Conservation (phyloP, 805 yeast species). For the Naumovozyma castellii region DNA sequence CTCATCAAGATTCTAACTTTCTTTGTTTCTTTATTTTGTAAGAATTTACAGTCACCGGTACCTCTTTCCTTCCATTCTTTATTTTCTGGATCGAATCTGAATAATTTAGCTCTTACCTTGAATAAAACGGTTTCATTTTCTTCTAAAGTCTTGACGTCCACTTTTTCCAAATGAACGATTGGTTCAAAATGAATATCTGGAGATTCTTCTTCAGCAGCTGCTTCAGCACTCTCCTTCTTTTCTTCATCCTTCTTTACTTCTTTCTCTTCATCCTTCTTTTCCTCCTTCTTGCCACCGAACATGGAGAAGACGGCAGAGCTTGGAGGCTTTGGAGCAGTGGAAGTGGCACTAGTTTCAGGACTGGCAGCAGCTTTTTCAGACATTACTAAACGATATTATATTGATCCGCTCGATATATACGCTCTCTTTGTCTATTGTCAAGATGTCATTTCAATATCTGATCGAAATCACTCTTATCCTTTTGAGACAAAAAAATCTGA, state of each 20-base stretch:
- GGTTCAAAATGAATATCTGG: constrained; percentile 88
- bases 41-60: constrained; percentile 93
- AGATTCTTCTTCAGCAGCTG: constrained; percentile 33
- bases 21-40: constrained; percentile 72
- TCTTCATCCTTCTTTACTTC: constrained; percentile 20
- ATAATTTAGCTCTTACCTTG: constrained; percentile 91
- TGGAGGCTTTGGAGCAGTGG: constrained; percentile 42
- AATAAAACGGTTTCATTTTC: constrained; percentile 75
- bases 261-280: constrained; percentile 29
- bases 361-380: constrained; percentile 14
- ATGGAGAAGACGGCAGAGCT: constrained; percentile 79
- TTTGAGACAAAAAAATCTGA: no score
- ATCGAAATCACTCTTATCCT: no score
- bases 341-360: constrained; percentile 1
- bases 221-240: constrained; percentile 21
- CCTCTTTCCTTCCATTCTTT: constrained; percentile 99
- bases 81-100: constrained; percentile 73
- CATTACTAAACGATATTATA: constrained; percentile 15
- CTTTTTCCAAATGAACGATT: constrained; percentile 86
- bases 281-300: constrained; percentile 80
- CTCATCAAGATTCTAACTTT: constrained; percentile 94
- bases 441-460: no score
- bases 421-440: no score
- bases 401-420: no score
- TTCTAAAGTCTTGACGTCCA: constrained; percentile 92